Evolutionary conservation across 176 grass and related monocot genomes (phyloP), one percentile per base, ranked within the genome.

Genomic region (Neostapfia colusana): DNA sequence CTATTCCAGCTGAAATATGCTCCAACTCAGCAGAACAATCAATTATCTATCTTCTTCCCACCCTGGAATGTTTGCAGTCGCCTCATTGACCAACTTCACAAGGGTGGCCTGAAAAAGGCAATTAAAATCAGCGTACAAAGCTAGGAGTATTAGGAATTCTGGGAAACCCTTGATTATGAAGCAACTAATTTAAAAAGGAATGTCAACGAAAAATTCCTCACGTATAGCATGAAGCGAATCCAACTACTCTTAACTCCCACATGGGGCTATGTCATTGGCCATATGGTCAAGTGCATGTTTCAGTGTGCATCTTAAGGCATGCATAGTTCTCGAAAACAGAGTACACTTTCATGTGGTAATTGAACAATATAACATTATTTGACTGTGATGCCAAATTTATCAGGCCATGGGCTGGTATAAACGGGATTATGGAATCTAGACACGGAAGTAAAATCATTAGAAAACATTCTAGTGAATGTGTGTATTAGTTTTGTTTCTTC

Each of bases 31-130:
- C 50, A 76, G 79, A 84, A 70, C 28, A 62, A 36, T 44, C 60
- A 23, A 75, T 81, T 70, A 97, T 82, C 85, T 93, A 41, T 85
- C 89, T 3, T 91, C 86, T 18, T 93, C 89, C 95, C 95, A 97
- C 1, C 89, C 87, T 37, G 89, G 84, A 81, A 97, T 93, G 81
- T 88, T 92, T 63, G 81, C 82, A 9, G 95, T 90, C 17, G 95
- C 95, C 68, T 93, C 87, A 66, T 97, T 97, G 28, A 97, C 91
- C 95, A 93, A 92, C 81, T 93, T 93, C 65, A 97, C 95, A 76
- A 97, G 87, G 42, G 91, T 97, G 72, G 63, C 89, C 95, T 97
- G 75, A 65, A 84, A 55, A 54, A 77, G 18, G 6, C 8, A 83
- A 75, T 75, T 79, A 21, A 53, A 20, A 41, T 75, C 57, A 42